Conservation (phyloP, 345 rosid species). For the Combretum micranthum region DNA sequence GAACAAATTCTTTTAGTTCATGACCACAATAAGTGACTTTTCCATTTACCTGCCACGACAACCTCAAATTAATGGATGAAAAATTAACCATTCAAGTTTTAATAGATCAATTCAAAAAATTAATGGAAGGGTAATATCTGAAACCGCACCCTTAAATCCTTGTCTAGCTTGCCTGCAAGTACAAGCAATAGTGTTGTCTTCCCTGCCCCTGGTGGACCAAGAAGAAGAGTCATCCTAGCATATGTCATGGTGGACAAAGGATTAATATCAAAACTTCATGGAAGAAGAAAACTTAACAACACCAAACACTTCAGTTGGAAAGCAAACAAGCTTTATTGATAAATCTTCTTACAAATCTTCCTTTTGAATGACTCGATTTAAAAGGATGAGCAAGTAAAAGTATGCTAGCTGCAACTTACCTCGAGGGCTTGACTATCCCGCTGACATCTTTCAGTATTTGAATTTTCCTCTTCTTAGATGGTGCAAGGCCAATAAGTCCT, state of each 20-base stretch:
- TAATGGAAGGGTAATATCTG: not conserved
- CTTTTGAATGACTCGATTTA: too few species aligned
- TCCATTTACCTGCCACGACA: conserved; percentile 20
- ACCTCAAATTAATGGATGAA: too few species aligned
- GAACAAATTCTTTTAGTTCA: conserved; percentile 35
- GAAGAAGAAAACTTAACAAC: not conserved
- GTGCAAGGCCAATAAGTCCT: conserved; percentile 45
- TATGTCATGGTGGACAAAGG: not conserved
- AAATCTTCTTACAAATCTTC: too few species aligned
- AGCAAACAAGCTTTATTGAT: too few species aligned
- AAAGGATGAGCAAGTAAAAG: not conserved
- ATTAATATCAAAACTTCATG: not conserved
- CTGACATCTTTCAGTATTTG: conserved; percentile 66
- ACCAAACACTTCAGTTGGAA: too few species aligned
- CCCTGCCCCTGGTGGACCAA: conserved; percentile 91
- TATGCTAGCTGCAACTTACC: conserved; percentile 30
- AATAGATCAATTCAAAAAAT: not conserved
- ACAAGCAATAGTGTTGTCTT: conserved; percentile 76
- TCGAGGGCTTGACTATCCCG: conserved; percentile 75
- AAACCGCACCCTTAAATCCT: conserved; percentile 43
- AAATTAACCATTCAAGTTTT: conserved; percentile 3
- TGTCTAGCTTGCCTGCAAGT: conserved; percentile 68
- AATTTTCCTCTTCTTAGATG: conserved; percentile 61
- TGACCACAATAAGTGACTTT: conserved; percentile 39
- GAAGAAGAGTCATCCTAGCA: conserved; percentile 72